Evolutionary conservation across 768 basidiomycete species (phyloP).

Genomic region (Xerocomellus intermedius): DNA sequence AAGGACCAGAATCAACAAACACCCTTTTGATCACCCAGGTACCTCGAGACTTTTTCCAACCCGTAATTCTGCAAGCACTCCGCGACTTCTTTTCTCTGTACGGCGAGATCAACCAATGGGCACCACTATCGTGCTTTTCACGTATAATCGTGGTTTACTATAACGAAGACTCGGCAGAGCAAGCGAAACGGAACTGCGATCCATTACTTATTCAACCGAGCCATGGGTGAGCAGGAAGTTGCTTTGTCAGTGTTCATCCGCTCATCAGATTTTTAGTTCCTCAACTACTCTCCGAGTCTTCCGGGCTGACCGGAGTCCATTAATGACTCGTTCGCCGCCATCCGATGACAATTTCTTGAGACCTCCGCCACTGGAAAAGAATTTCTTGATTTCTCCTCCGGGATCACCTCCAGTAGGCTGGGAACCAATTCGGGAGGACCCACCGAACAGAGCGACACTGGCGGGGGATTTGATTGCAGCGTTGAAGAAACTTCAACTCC

Average conservation of each 20-base stretch:
- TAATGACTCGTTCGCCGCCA: slow-evolving; percentile 39
- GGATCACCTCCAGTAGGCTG: slow-evolving; percentile 97
- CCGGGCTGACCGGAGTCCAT: slow-evolving; percentile 68
- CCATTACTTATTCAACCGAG: slow-evolving; percentile 57
- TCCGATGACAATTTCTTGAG: slow-evolving; percentile 43
- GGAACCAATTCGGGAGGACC: slow-evolving; percentile 89
- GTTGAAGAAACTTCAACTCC: slow-evolving; percentile 63
- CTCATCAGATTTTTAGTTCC: slow-evolving; percentile 37
- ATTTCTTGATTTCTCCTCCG: slow-evolving; percentile 97
- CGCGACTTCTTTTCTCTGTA: slow-evolving; percentile 70
- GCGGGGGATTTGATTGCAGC: slow-evolving; percentile 88
- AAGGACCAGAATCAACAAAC: slow-evolving; percentile 54
- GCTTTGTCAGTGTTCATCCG: not conserved
- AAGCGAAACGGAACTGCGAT: slow-evolving; percentile 65
- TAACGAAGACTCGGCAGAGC: slow-evolving; percentile 58
- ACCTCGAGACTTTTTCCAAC: slow-evolving; percentile 76
- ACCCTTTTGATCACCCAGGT: slow-evolving; percentile 80
- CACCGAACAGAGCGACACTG: slow-evolving; percentile 79
- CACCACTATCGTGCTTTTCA: slow-evolving; percentile 76
- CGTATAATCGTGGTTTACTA: slow-evolving; percentile 82
- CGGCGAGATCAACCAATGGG: slow-evolving; percentile 89
- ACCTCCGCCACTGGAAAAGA: slow-evolving; percentile 82
- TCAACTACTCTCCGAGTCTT: slow-evolving; percentile 62
- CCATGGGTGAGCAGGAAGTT: slow-evolving; percentile 43
- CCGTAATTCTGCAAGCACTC: slow-evolving; percentile 62